Conservation (phyloP, 768 basidiomycete genomes). For the Sporobolomyces roseus region DNA sequence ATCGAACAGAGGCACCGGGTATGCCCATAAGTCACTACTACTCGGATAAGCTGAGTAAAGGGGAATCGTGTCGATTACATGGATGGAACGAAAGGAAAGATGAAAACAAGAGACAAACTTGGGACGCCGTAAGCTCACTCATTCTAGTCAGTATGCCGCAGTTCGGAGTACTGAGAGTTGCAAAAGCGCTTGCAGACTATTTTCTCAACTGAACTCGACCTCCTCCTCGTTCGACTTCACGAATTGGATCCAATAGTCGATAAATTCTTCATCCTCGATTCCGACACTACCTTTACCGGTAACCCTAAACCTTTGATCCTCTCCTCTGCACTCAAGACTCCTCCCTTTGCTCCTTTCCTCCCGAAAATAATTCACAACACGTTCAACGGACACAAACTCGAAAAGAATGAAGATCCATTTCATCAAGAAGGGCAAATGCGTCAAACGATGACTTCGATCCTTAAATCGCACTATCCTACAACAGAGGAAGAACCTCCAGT, state of each 20-base stretch:
- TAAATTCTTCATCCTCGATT: constrained; percentile 62
- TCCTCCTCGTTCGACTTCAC: constrained; percentile 62
- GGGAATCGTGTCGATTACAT: constrained; percentile 56
- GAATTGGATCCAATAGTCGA: constrained; percentile 61
- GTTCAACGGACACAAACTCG: constrained; percentile 44
- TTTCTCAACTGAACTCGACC: constrained; percentile 63
- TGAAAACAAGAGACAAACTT: constrained; percentile 52
- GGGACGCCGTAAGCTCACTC: constrained; percentile 55
- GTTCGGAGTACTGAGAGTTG: too few relatives aligned
- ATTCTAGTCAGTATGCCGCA: too few relatives aligned
- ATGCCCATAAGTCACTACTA: constrained; percentile 59
- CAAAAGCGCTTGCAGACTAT: constrained; percentile 44
- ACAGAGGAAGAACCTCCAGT: constrained; percentile 50
- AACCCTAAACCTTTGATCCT: constrained; percentile 58
- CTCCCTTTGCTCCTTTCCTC: constrained; percentile 56
- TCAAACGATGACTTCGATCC: constrained; percentile 55
- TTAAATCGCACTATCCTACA: constrained; percentile 51
- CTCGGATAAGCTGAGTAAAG: constrained; percentile 55
- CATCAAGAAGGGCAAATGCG: constrained; percentile 56
- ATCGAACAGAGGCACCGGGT: constrained; percentile 55
- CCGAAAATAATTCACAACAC: constrained; percentile 58
- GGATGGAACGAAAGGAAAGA: constrained; percentile 53
- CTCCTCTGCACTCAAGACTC: constrained; percentile 44
- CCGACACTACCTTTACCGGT: constrained; percentile 61
- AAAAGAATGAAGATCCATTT: constrained; percentile 54